Conservation (phyloP, 305 asterid genomes). For the Fraxinus platypoda region DNA sequence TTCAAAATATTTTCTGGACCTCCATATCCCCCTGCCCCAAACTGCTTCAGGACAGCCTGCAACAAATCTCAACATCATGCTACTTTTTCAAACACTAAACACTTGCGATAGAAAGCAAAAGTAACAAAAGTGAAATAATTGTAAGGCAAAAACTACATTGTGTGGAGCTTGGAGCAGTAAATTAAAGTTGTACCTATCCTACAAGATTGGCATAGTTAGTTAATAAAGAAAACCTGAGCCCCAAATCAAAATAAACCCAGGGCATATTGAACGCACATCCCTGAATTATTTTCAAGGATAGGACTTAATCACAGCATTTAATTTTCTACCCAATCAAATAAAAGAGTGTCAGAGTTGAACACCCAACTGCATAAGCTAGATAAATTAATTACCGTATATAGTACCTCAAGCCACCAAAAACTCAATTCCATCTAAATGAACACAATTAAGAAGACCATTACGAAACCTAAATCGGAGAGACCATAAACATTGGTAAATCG, state of each 20-base stretch:
- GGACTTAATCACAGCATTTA: background rate
- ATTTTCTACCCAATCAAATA: background rate
- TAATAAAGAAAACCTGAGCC: constrained; percentile 15
- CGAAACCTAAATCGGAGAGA: constrained; percentile 18
- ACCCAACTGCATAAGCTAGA: background rate
- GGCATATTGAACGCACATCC: constrained; percentile 4
- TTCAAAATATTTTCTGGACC: constrained; percentile 66
- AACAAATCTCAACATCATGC: constrained; percentile 16
- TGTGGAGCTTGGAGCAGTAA: background rate
- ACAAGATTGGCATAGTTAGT: background rate
- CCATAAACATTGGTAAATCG: background rate
- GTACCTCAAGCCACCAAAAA: constrained; percentile 7
- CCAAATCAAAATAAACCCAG: constrained; percentile 12
- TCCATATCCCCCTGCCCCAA: constrained; percentile 74
- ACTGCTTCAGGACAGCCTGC: constrained; percentile 96
- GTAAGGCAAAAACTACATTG: background rate
- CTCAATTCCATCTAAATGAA: constrained; percentile 13
- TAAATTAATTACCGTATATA: background rate
- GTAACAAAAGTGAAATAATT: background rate
- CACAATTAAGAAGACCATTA: background rate
- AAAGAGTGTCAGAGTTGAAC: background rate
- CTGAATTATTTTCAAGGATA: constrained; percentile 8
- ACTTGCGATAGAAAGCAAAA: background rate
- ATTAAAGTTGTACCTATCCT: background rate
- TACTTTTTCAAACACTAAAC: constrained; percentile 17